Percentiles rank a stretch among this genome's conserved stretches.
phyloP scores from a whole-genome alignment of 2,329 filamentous ascomycete species.

The Tympanopsis confertula region DNA sequence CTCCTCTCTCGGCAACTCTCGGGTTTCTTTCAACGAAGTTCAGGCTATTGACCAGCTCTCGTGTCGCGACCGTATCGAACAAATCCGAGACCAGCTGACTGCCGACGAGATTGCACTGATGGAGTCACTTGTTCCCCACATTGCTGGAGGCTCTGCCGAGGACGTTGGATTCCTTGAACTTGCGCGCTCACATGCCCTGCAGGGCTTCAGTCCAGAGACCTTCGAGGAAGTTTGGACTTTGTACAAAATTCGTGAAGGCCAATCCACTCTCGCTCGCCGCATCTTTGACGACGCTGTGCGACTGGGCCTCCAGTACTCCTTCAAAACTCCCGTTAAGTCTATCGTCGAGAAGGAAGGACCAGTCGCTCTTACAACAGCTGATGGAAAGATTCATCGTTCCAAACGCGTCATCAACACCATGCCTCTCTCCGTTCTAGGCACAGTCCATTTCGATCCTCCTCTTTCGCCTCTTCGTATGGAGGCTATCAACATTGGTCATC shows the following conservation, averaged over 20 bases:
- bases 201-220: slow-evolving; percentile 9
- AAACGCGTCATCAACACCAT: slow-evolving; percentile 13
- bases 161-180: slow-evolving; percentile 11
- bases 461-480: slow-evolving; percentile 7
- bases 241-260: slow-evolving; percentile 16
- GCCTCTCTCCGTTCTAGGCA: slow-evolving; percentile 9
- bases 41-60: slow-evolving; percentile 11
- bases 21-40: slow-evolving; percentile 5
- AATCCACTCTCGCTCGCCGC: slow-evolving; percentile 11
- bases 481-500: slow-evolving; percentile 7
- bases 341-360: slow-evolving; percentile 6
- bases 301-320: slow-evolving; percentile 12
- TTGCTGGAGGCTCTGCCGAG: slow-evolving; percentile 12
- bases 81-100: slow-evolving; percentile 16
- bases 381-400: slow-evolving; percentile 6
- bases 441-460: slow-evolving; percentile 8
- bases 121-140: slow-evolving; percentile 11
- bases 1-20: slow-evolving; percentile 6
- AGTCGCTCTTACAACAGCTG: slow-evolving; percentile 2
- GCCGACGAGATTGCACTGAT: slow-evolving; percentile 13
- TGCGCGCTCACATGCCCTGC: slow-evolving; percentile 8
- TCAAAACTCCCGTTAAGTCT: slow-evolving; percentile 10
- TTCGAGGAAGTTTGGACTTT: slow-evolving; percentile 12
- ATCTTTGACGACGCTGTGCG: slow-evolving; percentile 14
- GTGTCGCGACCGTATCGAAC: slow-evolving; percentile 11